These are phyloP conservation scores for Ceratobasidium sp. DNA, from an alignment of 1,284 basidiomycete genomes.

Conservation along the genomic window DNA sequence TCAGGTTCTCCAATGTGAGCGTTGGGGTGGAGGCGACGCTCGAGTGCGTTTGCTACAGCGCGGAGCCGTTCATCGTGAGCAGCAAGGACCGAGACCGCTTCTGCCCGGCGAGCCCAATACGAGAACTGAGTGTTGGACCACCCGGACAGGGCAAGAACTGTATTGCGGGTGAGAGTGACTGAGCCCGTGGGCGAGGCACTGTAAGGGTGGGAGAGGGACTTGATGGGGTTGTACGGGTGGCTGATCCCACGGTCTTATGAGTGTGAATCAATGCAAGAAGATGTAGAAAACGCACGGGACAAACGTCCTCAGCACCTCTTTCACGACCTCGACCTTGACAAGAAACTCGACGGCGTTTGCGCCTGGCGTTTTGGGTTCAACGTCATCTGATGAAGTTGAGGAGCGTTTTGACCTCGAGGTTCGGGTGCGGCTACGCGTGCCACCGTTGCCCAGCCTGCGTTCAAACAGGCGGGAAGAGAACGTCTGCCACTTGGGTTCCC, in stretches of 20 bases:
- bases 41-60: conserved; percentile 60
- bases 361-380: conserved; percentile 54
- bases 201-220: conserved; percentile 62
- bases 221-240: conserved; percentile 67
- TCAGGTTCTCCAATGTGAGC: conserved; percentile 48
- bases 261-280: conserved; percentile 10
- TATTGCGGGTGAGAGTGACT: conserved; percentile 64
- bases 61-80: conserved; percentile 60
- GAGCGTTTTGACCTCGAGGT: conserved; percentile 51
- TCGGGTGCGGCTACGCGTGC: conserved; percentile 57
- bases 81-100: conserved; percentile 64
- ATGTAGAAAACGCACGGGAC: conserved; percentile 61
- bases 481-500: conserved; percentile 62
- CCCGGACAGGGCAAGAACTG: conserved; percentile 63
- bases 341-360: conserved; percentile 67
- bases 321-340: conserved; percentile 67
- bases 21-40: conserved; percentile 58
- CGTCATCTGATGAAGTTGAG: conserved; percentile 31
- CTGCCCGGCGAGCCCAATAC: conserved; percentile 65
- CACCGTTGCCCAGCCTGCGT: conserved; percentile 58
- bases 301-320: conserved; percentile 63
- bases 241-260: conserved; percentile 52
- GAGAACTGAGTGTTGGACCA: conserved; percentile 69
- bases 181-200: conserved; percentile 59
- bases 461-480: conserved; percentile 65